These are phyloP conservation scores for Rhodotorula sp. DNA, from an alignment of 1,284 basidiomycete genomes.

Conservation along the genomic window DNA sequence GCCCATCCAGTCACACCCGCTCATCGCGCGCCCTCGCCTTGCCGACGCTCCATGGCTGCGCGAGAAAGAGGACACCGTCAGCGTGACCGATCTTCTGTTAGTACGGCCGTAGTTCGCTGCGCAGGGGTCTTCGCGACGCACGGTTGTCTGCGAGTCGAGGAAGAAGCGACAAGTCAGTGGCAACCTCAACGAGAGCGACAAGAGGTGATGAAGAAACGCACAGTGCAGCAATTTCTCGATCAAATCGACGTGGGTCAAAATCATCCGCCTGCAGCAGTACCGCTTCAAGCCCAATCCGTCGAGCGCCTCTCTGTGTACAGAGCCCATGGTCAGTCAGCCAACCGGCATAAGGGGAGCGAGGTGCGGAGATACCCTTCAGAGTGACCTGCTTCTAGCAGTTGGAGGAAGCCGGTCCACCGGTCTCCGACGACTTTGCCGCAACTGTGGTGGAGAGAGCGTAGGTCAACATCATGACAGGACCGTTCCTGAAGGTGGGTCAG, in stretches of 20 bases:
- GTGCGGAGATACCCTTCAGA: constrained; percentile 70
- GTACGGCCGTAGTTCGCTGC: too few relatives aligned
- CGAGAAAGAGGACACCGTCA: too few relatives aligned
- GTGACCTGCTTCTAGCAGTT: constrained; percentile 70
- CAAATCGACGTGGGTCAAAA: constrained; percentile 78
- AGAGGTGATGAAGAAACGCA: constrained; percentile 12
- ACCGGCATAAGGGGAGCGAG: background rate
- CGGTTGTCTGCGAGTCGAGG: constrained; percentile 4
- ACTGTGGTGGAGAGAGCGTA: too few relatives aligned
- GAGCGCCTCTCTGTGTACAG: constrained; percentile 84
- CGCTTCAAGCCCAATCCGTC: constrained; percentile 86
- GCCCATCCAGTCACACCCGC: too few relatives aligned
- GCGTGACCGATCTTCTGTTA: accelerated
- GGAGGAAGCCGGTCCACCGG: constrained; percentile 83
- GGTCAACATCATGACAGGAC: too few relatives aligned
- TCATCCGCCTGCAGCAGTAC: constrained; percentile 97
- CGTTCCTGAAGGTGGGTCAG: too few relatives aligned
- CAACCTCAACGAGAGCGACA: constrained; percentile 10
- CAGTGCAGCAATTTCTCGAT: constrained; percentile 43
- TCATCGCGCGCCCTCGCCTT: background rate
- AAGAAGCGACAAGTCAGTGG: too few relatives aligned
- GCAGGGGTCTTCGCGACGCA: background rate
- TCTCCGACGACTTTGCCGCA: constrained; percentile 53
- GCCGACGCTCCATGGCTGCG: constrained; percentile 22
- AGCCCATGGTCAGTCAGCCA: background rate